phyloP scores from a whole-genome alignment of 2,329 filamentous ascomycete genomes.

The Talaromyces sp. region DNA sequence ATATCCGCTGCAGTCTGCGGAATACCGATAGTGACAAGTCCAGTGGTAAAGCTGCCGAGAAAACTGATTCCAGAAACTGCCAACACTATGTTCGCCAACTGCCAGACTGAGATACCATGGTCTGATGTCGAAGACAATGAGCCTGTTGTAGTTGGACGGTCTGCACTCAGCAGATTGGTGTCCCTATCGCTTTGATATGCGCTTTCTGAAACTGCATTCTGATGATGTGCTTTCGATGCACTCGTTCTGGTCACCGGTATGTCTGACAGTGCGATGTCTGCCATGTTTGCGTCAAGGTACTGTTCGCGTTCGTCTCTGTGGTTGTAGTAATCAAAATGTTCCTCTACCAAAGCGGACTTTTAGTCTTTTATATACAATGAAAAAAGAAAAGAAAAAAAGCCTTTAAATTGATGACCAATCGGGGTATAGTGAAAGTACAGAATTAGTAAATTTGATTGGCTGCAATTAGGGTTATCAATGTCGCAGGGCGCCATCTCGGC shows the following conservation, averaged over 20 bases:
- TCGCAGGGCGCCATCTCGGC: background rate
- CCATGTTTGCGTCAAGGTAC: background rate
- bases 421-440: background rate
- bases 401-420: background rate
- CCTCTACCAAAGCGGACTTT: background rate
- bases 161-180: background rate
- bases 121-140: background rate
- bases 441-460: background rate
- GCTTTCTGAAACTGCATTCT: background rate
- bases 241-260: background rate
- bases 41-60: conserved; percentile 15
- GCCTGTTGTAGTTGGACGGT: background rate
- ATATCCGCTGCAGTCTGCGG: conserved; percentile 16
- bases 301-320: too few relatives aligned
- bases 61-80: conserved; percentile 18
- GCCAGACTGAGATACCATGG: conserved; percentile 11
- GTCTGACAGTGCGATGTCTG: conserved; percentile 3
- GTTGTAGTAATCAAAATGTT: background rate
- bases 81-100: conserved; percentile 12
- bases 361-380: background rate
- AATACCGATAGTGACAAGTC: conserved; percentile 17
- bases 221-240: background rate
- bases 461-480: background rate
- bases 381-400: background rate
- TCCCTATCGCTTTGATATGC: conserved; percentile 3